A percentile compares a stretch with the other conserved stretches of the same genome.
Evolutionary conservation across 2,329 filamentous ascomycete genomes (phyloP).

Genomic region (Periconia macrospinosa): DNA sequence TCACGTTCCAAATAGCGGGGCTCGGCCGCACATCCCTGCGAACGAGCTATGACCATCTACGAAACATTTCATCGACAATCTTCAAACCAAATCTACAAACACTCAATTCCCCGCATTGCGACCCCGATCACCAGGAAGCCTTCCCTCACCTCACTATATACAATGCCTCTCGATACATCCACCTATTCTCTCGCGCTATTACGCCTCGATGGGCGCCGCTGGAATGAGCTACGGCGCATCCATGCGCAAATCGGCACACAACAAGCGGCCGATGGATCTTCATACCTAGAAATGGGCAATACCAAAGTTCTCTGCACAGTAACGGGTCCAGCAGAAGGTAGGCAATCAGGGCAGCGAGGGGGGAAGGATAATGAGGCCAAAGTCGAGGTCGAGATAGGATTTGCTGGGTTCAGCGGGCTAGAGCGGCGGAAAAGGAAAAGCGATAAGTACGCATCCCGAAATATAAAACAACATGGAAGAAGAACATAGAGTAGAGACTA

Average conservation of each 20-base stretch:
- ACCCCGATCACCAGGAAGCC: no score
- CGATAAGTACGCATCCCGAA: slow-evolving; percentile 67
- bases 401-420: slow-evolving; percentile 85
- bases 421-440: slow-evolving; percentile 77
- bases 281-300: slow-evolving; percentile 95
- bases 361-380: slow-evolving; percentile 60
- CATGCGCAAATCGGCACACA: slow-evolving; percentile 91
- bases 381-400: slow-evolving; percentile 78
- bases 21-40: slow-evolving; percentile 13
- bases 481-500: no score
- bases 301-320: slow-evolving; percentile 96
- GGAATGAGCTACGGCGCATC: slow-evolving; percentile 93
- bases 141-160: background rate
- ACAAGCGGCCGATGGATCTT: slow-evolving; percentile 87
- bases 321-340: slow-evolving; percentile 76
- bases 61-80: slow-evolving; percentile 9
- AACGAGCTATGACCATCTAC: slow-evolving; percentile 15
- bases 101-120: background rate
- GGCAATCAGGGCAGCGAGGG: slow-evolving; percentile 51
- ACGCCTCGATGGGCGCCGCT: slow-evolving; percentile 73
- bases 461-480: no score
- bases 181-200: slow-evolving; percentile 83
- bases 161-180: slow-evolving; percentile 92
- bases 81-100: background rate
- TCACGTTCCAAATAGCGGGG: slow-evolving; percentile 30